A percentile compares a stretch with the other conserved stretches of the same genome.
Conservation (phyloP, 164 flowering plant species). For the Hamamelis virginiana region DNA sequence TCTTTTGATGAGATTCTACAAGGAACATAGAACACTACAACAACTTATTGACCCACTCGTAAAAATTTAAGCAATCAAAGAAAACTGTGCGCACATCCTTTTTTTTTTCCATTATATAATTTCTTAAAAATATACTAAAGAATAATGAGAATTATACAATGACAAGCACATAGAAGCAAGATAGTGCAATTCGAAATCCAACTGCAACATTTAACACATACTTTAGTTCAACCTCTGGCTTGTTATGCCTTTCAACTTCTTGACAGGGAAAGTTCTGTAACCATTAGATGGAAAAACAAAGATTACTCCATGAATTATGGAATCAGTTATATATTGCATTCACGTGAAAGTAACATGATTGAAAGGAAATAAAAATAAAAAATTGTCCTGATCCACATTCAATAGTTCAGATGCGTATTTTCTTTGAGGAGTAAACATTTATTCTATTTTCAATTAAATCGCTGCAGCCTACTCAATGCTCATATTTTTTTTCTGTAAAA, state of each 20-base stretch:
- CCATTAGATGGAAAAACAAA: slow-evolving; percentile 6
- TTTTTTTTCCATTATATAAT: not conserved
- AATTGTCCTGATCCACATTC: no score
- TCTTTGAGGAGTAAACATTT: not conserved
- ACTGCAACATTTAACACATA: slow-evolving; percentile 38
- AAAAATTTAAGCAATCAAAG: no score
- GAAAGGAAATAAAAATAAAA: no score
- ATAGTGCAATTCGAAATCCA: not conserved
- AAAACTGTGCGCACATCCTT: no score
- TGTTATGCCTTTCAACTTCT: slow-evolving; percentile 99
- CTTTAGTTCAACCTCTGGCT: slow-evolving; percentile 98
- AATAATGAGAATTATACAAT: not conserved
- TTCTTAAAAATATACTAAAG: not conserved
- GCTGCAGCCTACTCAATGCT: no score
- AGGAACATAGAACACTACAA: not conserved
- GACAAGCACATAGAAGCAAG: not conserved
- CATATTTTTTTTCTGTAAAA: not conserved
- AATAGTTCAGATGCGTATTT: no score
- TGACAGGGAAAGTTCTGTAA: slow-evolving; percentile 98
- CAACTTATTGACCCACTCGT: not conserved
- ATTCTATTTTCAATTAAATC: no score
- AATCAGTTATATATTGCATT: not conserved
- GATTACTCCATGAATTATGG: slow-evolving; percentile 4
- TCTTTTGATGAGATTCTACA: not conserved
- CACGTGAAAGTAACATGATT: not conserved